Percentiles rank a stretch among this genome's conserved stretches.
phyloP scores from a whole-genome alignment of 306 rosid species.

The Cicer arietinum region DNA sequence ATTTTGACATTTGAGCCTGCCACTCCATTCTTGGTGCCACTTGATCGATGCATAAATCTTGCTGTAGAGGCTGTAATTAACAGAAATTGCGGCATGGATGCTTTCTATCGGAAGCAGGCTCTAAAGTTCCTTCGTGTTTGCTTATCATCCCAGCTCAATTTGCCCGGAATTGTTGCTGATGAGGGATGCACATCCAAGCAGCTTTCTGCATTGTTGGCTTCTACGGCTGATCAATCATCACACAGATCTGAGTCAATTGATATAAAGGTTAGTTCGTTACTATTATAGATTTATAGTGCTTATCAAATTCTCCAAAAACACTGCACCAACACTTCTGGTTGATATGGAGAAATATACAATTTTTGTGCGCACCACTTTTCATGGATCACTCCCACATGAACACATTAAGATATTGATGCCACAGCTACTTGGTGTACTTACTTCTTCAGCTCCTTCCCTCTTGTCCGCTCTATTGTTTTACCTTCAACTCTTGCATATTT shows the following conservation, averaged over 20 bases:
- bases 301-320: constrained; percentile 3
- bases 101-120: constrained; percentile 88
- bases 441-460: constrained; percentile 9
- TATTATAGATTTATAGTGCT: neutral
- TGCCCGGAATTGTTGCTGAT: constrained; percentile 82
- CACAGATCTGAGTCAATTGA: constrained; percentile 77
- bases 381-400: constrained; percentile 31
- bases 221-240: constrained; percentile 75
- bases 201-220: constrained; percentile 75
- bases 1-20: constrained; percentile 99
- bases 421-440: constrained; percentile 6
- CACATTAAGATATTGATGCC: constrained; percentile 27
- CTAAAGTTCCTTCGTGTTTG: constrained; percentile 88
- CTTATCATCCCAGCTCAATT: constrained; percentile 93
- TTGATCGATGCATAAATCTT: constrained; percentile 98
- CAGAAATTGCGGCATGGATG: constrained; percentile 71
- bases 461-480: constrained; percentile 22
- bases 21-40: constrained; percentile 96
- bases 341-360: constrained; percentile 9
- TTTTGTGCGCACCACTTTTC: neutral
- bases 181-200: constrained; percentile 78
- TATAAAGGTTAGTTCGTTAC: constrained; percentile 68
- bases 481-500: constrained; percentile 17
- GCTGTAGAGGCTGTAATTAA: constrained; percentile 89
- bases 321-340: constrained; percentile 6